Evolutionary conservation across 2,329 filamentous ascomycete genomes (phyloP).

Genomic region (Seiridium cupressi): DNA sequence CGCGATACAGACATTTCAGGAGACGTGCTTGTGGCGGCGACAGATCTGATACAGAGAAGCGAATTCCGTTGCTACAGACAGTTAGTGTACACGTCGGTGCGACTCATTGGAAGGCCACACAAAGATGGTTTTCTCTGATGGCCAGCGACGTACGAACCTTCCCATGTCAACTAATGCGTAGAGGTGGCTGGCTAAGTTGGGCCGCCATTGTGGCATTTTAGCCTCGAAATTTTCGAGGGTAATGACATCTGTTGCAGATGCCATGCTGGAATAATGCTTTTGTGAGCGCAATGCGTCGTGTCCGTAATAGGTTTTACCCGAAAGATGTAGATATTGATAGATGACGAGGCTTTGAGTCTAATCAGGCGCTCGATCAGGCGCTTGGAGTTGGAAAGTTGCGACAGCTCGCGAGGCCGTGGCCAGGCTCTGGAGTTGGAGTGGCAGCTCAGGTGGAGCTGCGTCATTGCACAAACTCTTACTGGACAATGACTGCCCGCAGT

Average conservation of each 20-base stretch:
- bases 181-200: constrained; percentile 44
- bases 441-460: constrained; percentile 5
- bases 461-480: not conserved
- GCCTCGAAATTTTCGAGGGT: constrained; percentile 50
- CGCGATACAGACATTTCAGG: constrained; percentile 73
- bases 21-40: constrained; percentile 68
- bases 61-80: constrained; percentile 75
- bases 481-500: not conserved
- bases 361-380: no score
- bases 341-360: no score
- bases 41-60: constrained; percentile 86
- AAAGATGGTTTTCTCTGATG: not conserved
- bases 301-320: not conserved
- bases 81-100: constrained; percentile 8
- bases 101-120: no score
- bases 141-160: constrained; percentile 37
- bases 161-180: constrained; percentile 61
- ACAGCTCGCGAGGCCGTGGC: not conserved
- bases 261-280: constrained; percentile 22
- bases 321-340: no score
- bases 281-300: not conserved
- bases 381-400: no score
- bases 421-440: not conserved
- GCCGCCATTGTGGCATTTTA: constrained; percentile 48
- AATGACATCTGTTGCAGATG: constrained; percentile 37